These are phyloP conservation scores for Xylariaceae sp. DNA, from an alignment of 2,329 filamentous ascomycete genomes.

Conservation along the genomic window DNA sequence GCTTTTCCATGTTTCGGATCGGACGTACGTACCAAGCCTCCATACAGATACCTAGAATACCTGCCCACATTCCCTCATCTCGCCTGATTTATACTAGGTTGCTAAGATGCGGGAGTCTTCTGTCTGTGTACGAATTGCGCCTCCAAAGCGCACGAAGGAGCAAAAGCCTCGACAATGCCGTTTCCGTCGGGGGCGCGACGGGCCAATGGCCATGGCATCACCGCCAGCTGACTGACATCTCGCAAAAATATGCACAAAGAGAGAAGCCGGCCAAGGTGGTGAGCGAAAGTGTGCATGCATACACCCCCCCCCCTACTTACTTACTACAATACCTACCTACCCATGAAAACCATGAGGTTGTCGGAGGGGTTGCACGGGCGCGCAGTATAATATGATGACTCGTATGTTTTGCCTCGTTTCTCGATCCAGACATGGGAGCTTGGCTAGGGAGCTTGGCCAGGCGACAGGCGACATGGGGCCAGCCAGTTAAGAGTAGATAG, in stretches of 20 bases:
- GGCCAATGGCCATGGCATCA: conserved; percentile 18
- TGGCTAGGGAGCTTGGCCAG: too few relatives aligned
- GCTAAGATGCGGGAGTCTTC: neutral
- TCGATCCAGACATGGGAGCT: neutral
- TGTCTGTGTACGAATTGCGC: neutral
- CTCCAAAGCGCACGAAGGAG: neutral
- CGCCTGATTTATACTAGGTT: neutral
- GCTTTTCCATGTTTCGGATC: too few relatives aligned
- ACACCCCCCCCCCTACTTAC: conserved; percentile 4
- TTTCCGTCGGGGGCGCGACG: neutral
- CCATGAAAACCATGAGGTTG: conserved; percentile 10
- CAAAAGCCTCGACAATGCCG: too few relatives aligned
- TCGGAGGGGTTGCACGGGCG: conserved; percentile 11
- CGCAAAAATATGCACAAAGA: conserved; percentile 7
- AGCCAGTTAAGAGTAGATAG: neutral
- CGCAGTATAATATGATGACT: conserved; percentile 6
- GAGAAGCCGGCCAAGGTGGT: neutral
- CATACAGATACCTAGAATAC: too few relatives aligned
- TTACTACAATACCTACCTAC: too few relatives aligned
- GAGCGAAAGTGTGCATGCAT: conserved; percentile 14
- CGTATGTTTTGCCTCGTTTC: conserved; percentile 3
- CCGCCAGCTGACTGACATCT: conserved; percentile 21
- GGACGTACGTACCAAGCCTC: too few relatives aligned
- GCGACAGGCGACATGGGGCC: neutral
- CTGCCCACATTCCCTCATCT: conserved; percentile 5